Evolutionary conservation across 140 eudicot species (phyloP), one percentile per base, ranked within the genome.

Genomic region (Erigeron philadelphicus): DNA sequence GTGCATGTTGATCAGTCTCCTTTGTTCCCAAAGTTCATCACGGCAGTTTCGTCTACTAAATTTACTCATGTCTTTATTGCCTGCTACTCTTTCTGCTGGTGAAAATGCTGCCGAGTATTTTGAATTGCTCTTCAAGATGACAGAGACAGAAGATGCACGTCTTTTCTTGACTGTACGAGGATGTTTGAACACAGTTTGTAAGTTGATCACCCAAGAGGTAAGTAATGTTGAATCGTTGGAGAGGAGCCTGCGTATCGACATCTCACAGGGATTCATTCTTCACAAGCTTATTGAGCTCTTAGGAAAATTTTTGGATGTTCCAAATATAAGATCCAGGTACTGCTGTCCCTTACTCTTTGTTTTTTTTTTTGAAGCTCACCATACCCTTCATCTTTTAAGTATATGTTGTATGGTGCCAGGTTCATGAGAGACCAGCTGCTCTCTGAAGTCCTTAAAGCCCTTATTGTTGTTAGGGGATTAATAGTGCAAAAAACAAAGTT

Each of bases 221-320:
- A 81, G 81, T 50, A 87, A 82, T 72, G 79, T 90, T 79, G 97
- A 94, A 68, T 82, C 96, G 58, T 76, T 94, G 71, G 99, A 94
- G 84, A 85, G 99, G 80, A 94, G 99, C 83, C 81, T 94, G 63
- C 99, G 86, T 54, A 87, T 94, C 64, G 95, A 94, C 43, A 94
- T 94, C 76, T 90, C 97, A 9, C 99, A 94, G 76, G 99, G 99
- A 58, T 94, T 94, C 70, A 94, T 94, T 53, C 99, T 94, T 71
- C 97, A 94, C 79, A 94, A 94, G 78, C 95, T 94, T 47, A 94
- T 90, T 49, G 99, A 94, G 96, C 95, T 94, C 48, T 87, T 94
- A 25, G 96, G 97, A 17, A 94, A 90, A 21, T 94, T 90, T 79
- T 81, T 94, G 84, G 97, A 94, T 72, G 91, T 89, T 59, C 91